phyloP scores from a whole-genome alignment of 345 rosid genomes.

The Populus ilicifolia region DNA sequence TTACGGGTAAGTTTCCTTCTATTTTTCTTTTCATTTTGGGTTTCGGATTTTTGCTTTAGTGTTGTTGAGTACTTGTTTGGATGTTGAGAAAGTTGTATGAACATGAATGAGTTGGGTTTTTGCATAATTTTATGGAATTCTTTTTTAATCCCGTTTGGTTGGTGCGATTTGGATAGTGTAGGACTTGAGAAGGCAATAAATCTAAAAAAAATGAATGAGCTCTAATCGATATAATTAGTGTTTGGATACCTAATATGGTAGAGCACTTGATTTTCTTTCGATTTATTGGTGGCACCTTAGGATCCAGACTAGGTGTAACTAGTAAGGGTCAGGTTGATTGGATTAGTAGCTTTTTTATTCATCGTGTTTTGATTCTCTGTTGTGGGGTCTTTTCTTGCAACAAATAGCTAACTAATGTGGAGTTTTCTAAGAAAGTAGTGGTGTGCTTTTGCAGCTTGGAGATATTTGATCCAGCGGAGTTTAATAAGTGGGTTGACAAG shows the following conservation, averaged over 20 bases:
- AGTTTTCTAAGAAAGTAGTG: too few relatives aligned
- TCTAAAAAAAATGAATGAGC: too few relatives aligned
- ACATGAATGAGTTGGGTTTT: too few relatives aligned
- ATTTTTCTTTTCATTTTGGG: background rate
- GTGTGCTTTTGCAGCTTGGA: constrained; percentile 46
- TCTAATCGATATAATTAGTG: background rate
- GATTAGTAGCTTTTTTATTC: background rate
- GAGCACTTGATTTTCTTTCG: background rate
- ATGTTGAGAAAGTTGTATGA: background rate
- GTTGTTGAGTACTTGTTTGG: background rate
- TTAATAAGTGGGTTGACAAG: constrained; percentile 82
- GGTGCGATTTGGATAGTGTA: background rate
- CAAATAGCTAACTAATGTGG: too few relatives aligned
- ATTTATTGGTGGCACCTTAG: too few relatives aligned
- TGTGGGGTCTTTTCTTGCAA: background rate
- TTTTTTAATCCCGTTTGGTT: background rate
- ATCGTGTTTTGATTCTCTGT: constrained; percentile 3
- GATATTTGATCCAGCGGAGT: constrained; percentile 56
- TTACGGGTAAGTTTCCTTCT: constrained; percentile 46
- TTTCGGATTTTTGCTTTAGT: background rate
- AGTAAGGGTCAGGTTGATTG: too few relatives aligned
- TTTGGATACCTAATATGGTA: background rate
- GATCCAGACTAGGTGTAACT: background rate
- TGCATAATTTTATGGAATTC: too few relatives aligned
- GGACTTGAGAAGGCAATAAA: background rate